A percentile compares a stretch with the other conserved stretches of the same genome.
phyloP scores from a whole-genome alignment of 257 asterid species.

The Jasminum sambac region DNA sequence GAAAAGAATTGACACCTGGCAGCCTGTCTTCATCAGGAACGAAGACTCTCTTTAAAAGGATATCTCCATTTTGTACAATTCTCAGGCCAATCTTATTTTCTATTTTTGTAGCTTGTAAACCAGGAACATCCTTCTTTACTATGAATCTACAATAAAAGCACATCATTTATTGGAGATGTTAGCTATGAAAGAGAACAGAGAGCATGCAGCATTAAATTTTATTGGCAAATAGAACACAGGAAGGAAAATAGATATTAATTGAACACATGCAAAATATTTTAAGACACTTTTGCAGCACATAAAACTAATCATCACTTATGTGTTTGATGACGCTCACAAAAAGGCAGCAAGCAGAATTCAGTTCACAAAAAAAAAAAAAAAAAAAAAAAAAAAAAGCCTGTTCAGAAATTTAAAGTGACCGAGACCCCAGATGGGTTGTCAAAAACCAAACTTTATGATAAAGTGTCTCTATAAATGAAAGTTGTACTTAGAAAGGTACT shows the following conservation, averaged over 20 bases:
- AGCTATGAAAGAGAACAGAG: slow-evolving; percentile 12
- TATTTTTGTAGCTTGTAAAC: slow-evolving; percentile 86
- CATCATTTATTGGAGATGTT: slow-evolving; percentile 24
- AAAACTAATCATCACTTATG: slow-evolving; percentile 4
- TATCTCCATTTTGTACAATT: slow-evolving; percentile 93
- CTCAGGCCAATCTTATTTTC: slow-evolving; percentile 92
- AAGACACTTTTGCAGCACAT: slow-evolving; percentile 10
- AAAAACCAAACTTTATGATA: background rate
- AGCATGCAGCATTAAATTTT: background rate
- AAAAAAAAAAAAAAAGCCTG: slow-evolving; percentile 4
- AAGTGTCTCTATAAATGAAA: background rate
- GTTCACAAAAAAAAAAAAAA: slow-evolving; percentile 7
- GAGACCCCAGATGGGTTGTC: background rate
- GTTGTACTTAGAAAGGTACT: background rate
- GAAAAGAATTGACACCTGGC: slow-evolving; percentile 83
- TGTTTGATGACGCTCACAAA: background rate
- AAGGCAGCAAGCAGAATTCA: background rate
- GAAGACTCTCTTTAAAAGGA: slow-evolving; percentile 70
- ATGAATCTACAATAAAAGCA: slow-evolving; percentile 61
- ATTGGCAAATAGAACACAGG: background rate
- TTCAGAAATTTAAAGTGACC: slow-evolving; percentile 4
- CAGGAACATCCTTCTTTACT: slow-evolving; percentile 80
- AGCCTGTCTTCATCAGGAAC: slow-evolving; percentile 94
- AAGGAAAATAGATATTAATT: background rate
- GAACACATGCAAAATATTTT: background rate